Evolutionary conservation across 2,329 filamentous ascomycete genomes (phyloP).

Genomic region (Alternaria tenuissima): DNA sequence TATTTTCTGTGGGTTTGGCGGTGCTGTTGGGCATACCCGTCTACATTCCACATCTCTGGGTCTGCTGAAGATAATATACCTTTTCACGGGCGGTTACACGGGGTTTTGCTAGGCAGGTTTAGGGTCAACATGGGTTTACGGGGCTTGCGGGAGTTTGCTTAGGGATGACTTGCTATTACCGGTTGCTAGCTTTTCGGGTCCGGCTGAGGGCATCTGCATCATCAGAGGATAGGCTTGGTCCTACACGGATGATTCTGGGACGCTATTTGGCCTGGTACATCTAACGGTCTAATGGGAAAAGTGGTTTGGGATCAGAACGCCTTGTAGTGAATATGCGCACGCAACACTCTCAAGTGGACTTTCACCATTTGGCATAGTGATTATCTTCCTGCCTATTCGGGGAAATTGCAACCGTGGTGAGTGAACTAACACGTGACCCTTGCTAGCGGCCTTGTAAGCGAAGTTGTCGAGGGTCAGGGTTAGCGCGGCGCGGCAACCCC

Average conservation of each 20-base stretch:
- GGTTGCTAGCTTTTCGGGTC: slow-evolving; percentile 26
- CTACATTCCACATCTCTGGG: slow-evolving; percentile 46
- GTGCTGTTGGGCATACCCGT: slow-evolving; percentile 39
- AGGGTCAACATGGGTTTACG: slow-evolving; percentile 32
- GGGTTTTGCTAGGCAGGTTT: slow-evolving; percentile 42
- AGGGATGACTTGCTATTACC: slow-evolving; percentile 26
- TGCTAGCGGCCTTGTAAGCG: slow-evolving; percentile 30
- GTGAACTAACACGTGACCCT: slow-evolving; percentile 23
- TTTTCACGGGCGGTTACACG: slow-evolving; percentile 37
- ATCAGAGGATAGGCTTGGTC: slow-evolving; percentile 23
- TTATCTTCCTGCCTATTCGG: slow-evolving; percentile 4
- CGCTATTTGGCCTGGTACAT: slow-evolving; percentile 31
- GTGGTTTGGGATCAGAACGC: slow-evolving; percentile 24
- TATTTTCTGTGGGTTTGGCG: slow-evolving; percentile 43
- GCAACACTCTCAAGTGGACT: not conserved
- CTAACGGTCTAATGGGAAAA: slow-evolving; percentile 42
- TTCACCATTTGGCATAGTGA: not conserved
- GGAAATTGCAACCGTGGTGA: slow-evolving; percentile 7
- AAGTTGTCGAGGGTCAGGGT: slow-evolving; percentile 20
- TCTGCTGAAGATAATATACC: slow-evolving; percentile 42
- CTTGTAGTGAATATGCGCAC: not conserved
- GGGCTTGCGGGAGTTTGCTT: slow-evolving; percentile 37
- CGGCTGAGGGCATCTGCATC: slow-evolving; percentile 27
- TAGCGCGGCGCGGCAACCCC: slow-evolving; percentile 30
- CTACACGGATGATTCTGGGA: slow-evolving; percentile 32